Conservation (phyloP, 495 filamentous ascomycete species). For the Articulospora tetracladia region DNA sequence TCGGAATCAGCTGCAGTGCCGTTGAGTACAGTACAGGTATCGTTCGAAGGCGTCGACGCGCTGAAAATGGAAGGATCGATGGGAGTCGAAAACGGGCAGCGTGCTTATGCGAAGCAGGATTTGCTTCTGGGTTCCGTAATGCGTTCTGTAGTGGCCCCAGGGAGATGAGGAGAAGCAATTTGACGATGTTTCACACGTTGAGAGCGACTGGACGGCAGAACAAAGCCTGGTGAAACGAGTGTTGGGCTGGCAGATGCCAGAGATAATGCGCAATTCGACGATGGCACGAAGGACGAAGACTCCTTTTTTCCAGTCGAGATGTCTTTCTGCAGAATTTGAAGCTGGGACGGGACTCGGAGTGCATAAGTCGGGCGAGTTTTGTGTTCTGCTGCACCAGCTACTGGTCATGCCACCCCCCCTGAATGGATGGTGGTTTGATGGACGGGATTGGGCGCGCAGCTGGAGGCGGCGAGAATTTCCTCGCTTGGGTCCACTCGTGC, state of each 20-base stretch:
- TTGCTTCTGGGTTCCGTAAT: no score
- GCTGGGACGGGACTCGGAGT: no score
- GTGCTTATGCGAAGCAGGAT: no score
- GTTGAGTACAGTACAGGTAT: no score
- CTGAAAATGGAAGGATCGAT: neutral
- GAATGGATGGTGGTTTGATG: no score
- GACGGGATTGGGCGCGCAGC: neutral
- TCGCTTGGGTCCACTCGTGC: neutral
- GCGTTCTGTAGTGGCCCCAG: neutral
- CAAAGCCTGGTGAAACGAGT: slow-evolving; percentile 14
- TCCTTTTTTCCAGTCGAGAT: no score
- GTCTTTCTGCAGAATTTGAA: no score
- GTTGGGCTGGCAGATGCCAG: neutral
- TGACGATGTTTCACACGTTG: neutral
- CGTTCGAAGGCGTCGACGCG: neutral
- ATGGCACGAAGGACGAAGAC: neutral
- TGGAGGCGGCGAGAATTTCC: neutral
- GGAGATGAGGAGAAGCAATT: neutral
- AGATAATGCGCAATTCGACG: neutral
- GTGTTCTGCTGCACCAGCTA: no score
- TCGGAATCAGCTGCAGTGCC: slow-evolving; percentile 6
- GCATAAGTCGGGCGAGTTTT: no score
- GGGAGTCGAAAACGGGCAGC: neutral
- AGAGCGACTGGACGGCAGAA: slow-evolving; percentile 17
- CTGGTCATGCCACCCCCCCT: no score